These are phyloP conservation scores for Cystodermella granulosa DNA, from an alignment of 1,284 basidiomycete genomes.

Conservation along the genomic window DNA sequence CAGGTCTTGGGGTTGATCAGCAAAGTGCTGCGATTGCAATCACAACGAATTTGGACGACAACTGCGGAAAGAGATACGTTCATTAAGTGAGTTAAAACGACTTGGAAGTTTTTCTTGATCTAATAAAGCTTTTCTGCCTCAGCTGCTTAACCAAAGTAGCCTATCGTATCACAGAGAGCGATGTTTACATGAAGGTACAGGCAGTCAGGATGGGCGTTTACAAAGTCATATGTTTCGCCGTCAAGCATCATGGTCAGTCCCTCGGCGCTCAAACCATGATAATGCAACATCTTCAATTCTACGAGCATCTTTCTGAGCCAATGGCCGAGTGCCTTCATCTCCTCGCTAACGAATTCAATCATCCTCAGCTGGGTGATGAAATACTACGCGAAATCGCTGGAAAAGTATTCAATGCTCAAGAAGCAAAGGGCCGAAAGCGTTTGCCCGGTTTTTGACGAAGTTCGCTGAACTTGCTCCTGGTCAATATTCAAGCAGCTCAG, in stretches of 20 bases:
- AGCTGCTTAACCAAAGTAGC: constrained; percentile 84
- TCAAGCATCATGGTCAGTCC: constrained; percentile 86
- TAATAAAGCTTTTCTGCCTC: constrained; percentile 7
- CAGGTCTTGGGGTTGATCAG: constrained; percentile 63
- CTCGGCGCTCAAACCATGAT: constrained; percentile 85
- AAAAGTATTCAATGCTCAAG: constrained; percentile 74
- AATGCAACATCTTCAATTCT: constrained; percentile 89
- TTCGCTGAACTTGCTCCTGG: constrained; percentile 83
- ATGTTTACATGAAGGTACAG: constrained; percentile 79
- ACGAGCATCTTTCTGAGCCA: constrained; percentile 88
- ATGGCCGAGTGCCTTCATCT: constrained; percentile 87
- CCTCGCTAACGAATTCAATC: constrained; percentile 83
- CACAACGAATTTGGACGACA: constrained; percentile 82
- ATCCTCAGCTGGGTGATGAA: constrained; percentile 85
- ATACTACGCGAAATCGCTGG: constrained; percentile 80
- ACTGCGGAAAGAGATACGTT: constrained; percentile 80
- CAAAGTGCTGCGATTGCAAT: constrained; percentile 65
- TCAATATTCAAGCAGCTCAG: constrained; percentile 87
- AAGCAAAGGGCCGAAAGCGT: constrained; percentile 81
- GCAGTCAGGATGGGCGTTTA: constrained; percentile 73
- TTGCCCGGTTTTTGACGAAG: constrained; percentile 80
- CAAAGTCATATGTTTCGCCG: constrained; percentile 86
- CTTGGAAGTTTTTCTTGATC: constrained; percentile 1
- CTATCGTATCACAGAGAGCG: constrained; percentile 82
- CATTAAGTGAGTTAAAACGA: constrained; percentile 55